Evolutionary conservation across 305 asterid genomes (phyloP), one percentile per base, ranked within the genome.

Genomic region (Fraxinus latifolia): DNA sequence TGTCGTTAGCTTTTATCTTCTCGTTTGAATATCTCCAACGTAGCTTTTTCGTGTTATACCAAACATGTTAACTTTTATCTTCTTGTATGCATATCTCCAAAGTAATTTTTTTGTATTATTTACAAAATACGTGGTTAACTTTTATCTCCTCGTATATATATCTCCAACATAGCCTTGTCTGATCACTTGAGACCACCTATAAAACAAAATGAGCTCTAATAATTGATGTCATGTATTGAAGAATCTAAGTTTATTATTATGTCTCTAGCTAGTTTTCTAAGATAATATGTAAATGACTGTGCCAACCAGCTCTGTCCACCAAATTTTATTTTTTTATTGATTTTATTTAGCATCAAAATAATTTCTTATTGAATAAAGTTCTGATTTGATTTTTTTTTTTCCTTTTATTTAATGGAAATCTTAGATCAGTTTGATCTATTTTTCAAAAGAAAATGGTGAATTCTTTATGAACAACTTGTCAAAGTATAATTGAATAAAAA

Each of bases 111-210:
- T 47, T 47, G 60, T 47, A 15, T 14, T 68, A 14, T 11, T 12
- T 68, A 27, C 37, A 5, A 27, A 25, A 68, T 33, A 12, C 12
- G 33, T 27, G 15, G 11, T 62, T 60, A 21, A 65, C 37, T 27
- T 29, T 29, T 8, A 14, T 29, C n/a, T 67, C 29, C 34, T 1
- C 34, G 34, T 12, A 67, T 27, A 12, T 27, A 27, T 27, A 14
- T 67, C 17, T 25, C 74, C 8, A 27, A 27, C 7, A 77, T 79
- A 78, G 79, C 82, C 34, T 79, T 77, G 81, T 79, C 89, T 79
- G 85, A 79, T 85, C 82, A 90, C 92, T 88, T 73, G 90, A 90
- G 88, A 84, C 87, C 88, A 85, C 83, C 91, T 89, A 88, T 81
- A 83, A 34, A 87, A 84, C 92, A 91, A 87, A 87, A 88, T 88